Evolutionary conservation across 1,284 basidiomycete species (phyloP).

Genomic region (Austroboletus niveus): DNA sequence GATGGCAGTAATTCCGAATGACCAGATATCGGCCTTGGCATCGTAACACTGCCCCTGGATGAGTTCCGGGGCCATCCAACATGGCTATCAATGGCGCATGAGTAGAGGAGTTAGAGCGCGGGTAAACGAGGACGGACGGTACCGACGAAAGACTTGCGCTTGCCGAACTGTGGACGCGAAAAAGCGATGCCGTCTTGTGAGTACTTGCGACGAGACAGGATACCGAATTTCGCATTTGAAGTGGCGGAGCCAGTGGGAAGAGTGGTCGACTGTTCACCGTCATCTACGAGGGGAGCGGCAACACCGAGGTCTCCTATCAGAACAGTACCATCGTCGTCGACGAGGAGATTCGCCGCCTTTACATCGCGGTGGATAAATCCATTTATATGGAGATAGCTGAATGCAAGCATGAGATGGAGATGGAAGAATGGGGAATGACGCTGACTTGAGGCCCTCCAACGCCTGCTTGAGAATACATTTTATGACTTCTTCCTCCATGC

Average conservation of each 20-base stretch:
- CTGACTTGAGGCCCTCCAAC: constrained; percentile 78
- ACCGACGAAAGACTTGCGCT: constrained; percentile 86
- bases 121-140: constrained; percentile 52
- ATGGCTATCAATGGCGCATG: constrained; percentile 50
- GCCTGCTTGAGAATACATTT: constrained; percentile 83
- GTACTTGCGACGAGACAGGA: constrained; percentile 19
- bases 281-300: constrained; percentile 74
- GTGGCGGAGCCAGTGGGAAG: constrained; percentile 19
- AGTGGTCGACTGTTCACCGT: constrained; percentile 40
- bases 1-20: constrained; percentile 86
- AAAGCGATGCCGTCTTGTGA: background rate
- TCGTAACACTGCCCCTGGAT: constrained; percentile 84
- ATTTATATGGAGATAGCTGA: constrained; percentile 81
- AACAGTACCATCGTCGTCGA: constrained; percentile 87
- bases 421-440: constrained; percentile 7
- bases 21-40: constrained; percentile 87
- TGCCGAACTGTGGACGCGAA: constrained; percentile 50
- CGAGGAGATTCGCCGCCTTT: constrained; percentile 86
- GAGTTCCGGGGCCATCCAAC: constrained; percentile 94
- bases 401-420: constrained; percentile 2
- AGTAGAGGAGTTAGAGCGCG: background rate
- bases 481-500: constrained; percentile 84
- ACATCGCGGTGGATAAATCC: constrained; percentile 89
- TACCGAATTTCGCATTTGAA: constrained; percentile 36
- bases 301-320: constrained; percentile 87